These are phyloP conservation scores for Lenwebbia sp. DNA, from an alignment of 345 rosid species.

Conservation along the genomic window DNA sequence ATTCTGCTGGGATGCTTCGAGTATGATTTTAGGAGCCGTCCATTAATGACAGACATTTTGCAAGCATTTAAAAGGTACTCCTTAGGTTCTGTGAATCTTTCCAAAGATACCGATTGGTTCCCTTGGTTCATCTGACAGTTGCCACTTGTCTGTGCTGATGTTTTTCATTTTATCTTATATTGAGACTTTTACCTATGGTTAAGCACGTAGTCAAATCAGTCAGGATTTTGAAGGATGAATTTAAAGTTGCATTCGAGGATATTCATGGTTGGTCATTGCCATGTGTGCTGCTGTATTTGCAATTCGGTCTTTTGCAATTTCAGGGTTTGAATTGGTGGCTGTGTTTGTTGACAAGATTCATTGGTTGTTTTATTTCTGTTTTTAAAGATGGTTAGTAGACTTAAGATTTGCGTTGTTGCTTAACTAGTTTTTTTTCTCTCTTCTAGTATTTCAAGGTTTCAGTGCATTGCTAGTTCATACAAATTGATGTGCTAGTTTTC, in stretches of 20 bases:
- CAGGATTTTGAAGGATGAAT: neutral
- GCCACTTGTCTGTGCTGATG: neutral
- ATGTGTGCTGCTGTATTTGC: neutral
- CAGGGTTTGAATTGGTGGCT: neutral
- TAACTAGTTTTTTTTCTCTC: neutral
- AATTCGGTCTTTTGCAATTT: neutral
- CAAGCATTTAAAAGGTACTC: conserved; percentile 53
- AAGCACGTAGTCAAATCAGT: neutral
- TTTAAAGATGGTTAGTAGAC: neutral
- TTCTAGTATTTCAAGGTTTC: neutral
- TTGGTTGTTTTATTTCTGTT: neutral
- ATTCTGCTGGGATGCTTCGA: conserved; percentile 81
- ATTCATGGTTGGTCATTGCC: neutral
- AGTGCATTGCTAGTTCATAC: neutral
- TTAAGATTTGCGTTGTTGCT: neutral
- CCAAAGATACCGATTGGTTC: neutral
- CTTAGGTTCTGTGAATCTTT: neutral
- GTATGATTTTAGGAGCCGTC: conserved; percentile 80
- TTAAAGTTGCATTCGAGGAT: neutral
- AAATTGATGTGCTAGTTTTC: neutral
- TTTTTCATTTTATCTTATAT: neutral
- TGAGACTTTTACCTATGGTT: neutral
- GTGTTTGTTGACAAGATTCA: neutral
- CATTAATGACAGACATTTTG: conserved; percentile 73
- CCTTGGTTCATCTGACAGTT: neutral